A percentile compares a stretch with the other conserved stretches of the same genome.
phyloP scores from a whole-genome alignment of 305 asterid species.

The Caryopteris hybrid region DNA sequence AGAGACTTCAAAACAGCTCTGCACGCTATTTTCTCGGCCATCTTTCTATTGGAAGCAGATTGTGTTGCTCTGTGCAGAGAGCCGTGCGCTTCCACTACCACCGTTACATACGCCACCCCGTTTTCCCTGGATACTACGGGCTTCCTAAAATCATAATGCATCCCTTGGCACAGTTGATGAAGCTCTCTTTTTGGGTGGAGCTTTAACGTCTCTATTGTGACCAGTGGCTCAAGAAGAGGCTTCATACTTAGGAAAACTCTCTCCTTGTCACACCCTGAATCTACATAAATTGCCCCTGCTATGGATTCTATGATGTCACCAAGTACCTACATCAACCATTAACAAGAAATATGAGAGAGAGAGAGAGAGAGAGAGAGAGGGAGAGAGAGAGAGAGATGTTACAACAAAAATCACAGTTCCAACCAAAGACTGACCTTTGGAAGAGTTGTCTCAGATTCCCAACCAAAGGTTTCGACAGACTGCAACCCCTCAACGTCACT shows the following conservation, averaged over 20 bases:
- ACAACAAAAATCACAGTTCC: background rate
- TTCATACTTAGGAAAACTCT: slow-evolving; percentile 47
- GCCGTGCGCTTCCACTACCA: slow-evolving; percentile 67
- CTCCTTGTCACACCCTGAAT: slow-evolving; percentile 60
- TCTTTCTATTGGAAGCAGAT: slow-evolving; percentile 28
- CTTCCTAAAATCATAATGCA: slow-evolving; percentile 29
- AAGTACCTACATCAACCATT: slow-evolving; percentile 51
- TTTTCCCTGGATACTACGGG: slow-evolving; percentile 8
- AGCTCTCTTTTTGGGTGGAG: slow-evolving; percentile 65
- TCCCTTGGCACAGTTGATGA: slow-evolving; percentile 46
- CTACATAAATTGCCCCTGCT: slow-evolving; percentile 74
- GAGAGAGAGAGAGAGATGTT: too few species aligned
- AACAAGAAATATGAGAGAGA: too few species aligned
- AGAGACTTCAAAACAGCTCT: slow-evolving; percentile 42
- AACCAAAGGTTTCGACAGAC: slow-evolving; percentile 51
- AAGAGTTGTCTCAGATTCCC: slow-evolving; percentile 54
- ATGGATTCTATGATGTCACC: slow-evolving; percentile 82
- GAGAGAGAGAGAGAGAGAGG: too few species aligned
- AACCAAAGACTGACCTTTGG: slow-evolving; percentile 60
- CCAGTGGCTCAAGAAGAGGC: slow-evolving; percentile 77
- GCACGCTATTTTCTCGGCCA: slow-evolving; percentile 52
- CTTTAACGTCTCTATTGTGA: slow-evolving; percentile 59
- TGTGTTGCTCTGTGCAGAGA: slow-evolving; percentile 18
- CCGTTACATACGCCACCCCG: slow-evolving; percentile 26
- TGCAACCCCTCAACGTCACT: slow-evolving; percentile 15